Percentiles rank a stretch among this genome's conserved stretches.
Conservation (phyloP, 1,139 yeast species). For the Sugiyamaella neomexicana region DNA sequence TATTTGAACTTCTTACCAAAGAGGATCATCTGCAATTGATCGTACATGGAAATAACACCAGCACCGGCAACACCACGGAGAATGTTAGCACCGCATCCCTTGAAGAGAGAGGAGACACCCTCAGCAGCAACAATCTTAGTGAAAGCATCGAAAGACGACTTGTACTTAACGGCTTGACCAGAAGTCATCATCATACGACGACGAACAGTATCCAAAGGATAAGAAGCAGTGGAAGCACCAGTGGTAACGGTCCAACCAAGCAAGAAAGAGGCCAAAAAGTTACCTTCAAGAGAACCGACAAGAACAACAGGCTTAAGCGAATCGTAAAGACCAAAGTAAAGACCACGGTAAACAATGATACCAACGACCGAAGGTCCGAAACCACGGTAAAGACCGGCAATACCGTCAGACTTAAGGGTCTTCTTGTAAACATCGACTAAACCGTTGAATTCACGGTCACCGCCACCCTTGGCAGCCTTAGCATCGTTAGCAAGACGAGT, state of each 20-base stretch:
- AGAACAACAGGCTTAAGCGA: constrained; percentile 74
- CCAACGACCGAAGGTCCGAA: constrained; percentile 81
- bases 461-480: constrained; percentile 63
- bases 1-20: constrained; percentile 72
- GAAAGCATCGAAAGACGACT: constrained; percentile 75
- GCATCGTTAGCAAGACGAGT: constrained; percentile 84
- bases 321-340: constrained; percentile 79
- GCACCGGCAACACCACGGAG: constrained; percentile 89
- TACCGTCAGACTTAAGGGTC: constrained; percentile 73
- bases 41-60: constrained; percentile 80
- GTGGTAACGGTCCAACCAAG: constrained; percentile 81
- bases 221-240: constrained; percentile 76
- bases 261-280: constrained; percentile 70
- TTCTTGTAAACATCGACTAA: constrained; percentile 73
- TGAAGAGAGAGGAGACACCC: constrained; percentile 71
- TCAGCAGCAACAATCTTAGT: constrained; percentile 67
- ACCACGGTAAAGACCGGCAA: constrained; percentile 82
- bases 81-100: constrained; percentile 87
- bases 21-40: constrained; percentile 69
- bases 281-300: constrained; percentile 69
- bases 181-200: constrained; percentile 90
- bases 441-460: constrained; percentile 79
- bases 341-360: constrained; percentile 80
- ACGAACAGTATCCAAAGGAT: constrained; percentile 81
- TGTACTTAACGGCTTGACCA: constrained; percentile 75